A percentile compares a stretch with the other conserved stretches of the same genome.
phyloP scores from a whole-genome alignment of 768 basidiomycete species.

The Serendipita sp. region DNA sequence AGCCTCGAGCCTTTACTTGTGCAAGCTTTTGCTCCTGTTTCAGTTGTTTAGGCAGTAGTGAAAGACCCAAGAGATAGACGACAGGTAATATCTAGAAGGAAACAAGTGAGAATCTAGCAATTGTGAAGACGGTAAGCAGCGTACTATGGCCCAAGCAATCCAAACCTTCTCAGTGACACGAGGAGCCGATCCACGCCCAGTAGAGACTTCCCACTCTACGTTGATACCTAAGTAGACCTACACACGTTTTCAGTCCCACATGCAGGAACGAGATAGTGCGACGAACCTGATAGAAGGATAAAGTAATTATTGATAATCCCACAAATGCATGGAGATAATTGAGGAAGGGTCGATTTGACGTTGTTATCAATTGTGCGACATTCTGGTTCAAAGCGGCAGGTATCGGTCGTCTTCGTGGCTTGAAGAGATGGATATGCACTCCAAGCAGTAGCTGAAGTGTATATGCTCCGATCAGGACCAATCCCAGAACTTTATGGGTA shows the following conservation, averaged over 20 bases:
- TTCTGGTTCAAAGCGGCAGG: constrained; percentile 7
- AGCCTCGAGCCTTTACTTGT: not conserved
- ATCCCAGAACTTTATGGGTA: constrained; percentile 37
- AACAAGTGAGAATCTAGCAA: constrained; percentile 5
- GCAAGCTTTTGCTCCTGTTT: constrained; percentile 23
- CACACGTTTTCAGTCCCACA: not conserved
- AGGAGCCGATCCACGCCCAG: constrained; percentile 25
- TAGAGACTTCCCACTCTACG: constrained; percentile 32
- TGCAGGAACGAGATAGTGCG: not conserved
- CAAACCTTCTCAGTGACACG: constrained; percentile 26
- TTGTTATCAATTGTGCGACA: not conserved
- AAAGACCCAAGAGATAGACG: constrained; percentile 27
- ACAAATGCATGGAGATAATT: constrained; percentile 44
- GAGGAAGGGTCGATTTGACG: constrained; percentile 27
- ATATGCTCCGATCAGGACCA: constrained; percentile 34
- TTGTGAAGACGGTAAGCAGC: constrained; percentile 10
- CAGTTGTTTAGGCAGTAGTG: constrained; percentile 31
- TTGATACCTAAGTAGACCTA: constrained; percentile 13
- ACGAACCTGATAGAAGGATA: constrained; percentile 33
- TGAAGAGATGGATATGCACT: constrained; percentile 36
- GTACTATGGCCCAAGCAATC: constrained; percentile 34
- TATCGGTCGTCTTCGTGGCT: constrained; percentile 20
- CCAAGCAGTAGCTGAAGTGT: constrained; percentile 34
- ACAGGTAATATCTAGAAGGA: constrained; percentile 26
- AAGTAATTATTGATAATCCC: constrained; percentile 33